Evolutionary conservation across 306 rosid genomes (phyloP), one percentile per base, ranked within the genome.

Genomic region (Vachellia collinsii): DNA sequence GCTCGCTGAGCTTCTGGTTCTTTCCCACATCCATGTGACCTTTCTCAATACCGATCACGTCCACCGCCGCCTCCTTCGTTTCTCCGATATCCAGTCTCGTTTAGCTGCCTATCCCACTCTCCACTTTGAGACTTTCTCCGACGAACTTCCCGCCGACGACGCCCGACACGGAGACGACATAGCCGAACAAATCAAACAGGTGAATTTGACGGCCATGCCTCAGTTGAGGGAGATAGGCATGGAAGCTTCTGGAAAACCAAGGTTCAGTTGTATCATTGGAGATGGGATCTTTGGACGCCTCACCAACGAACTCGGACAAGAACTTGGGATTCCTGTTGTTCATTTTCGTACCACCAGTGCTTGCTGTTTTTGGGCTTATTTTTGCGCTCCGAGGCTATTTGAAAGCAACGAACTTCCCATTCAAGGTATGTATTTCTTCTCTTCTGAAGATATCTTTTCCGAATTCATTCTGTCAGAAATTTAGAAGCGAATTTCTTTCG

Each of bases 1-100:
- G 11, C 83, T 87, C 0, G 90, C 84, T 0, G 82, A 84, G 78
- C 88, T 87, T 64, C 88, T 87, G 7, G 48, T 53, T 19, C 71
- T 75, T 4, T 47, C 76, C 11, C 54, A 62, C 16, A 37, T 84
- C 63, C 77, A 74, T 8, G 76, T 84, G 38, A 87, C 88, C 54
- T 79, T 84, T 39, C 84, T 87, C 59, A 87, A 78, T 78, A 63
- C 79, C n/a, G 59, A 79, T 4, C 16, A 51, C 37, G 37, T 29
- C 61, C 88, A 87, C 71, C 38, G 67, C 8, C 72, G 81, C 4
- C 86, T 81, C 41, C 7, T 73, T 3, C 82, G 20, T 4, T 39
- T 72, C 62, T 3, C 80, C 2, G 34, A 87, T 1, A 0, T 77
- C 34, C 46, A 47, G 11, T 10, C 77, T 3, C 83, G 64, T 22